Evolutionary conservation across 2,329 filamentous ascomycete genomes (phyloP).

Genomic region (Alternaria incomplexa): DNA sequence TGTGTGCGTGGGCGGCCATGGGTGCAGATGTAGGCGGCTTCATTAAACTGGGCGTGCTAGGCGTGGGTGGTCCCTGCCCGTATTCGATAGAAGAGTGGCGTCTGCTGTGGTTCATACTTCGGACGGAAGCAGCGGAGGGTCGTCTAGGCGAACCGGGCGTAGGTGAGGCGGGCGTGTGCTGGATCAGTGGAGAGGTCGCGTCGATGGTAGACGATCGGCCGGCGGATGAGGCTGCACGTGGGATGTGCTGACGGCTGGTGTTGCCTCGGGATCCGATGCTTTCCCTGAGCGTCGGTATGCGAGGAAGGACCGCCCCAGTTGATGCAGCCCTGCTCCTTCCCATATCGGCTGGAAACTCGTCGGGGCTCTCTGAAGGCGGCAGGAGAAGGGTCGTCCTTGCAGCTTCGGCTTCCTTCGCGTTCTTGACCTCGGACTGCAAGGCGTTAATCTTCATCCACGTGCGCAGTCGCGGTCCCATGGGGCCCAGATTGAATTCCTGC

Average conservation of each 20-base stretch:
- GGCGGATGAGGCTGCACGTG: conserved; percentile 42
- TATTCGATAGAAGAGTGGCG: conserved; percentile 88
- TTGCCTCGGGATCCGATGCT: conserved; percentile 35
- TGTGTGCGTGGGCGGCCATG: conserved; percentile 48
- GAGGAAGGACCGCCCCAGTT: conserved; percentile 47
- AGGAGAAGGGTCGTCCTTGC: conserved; percentile 44
- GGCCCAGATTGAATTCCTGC: conserved; percentile 92
- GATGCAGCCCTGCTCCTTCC: conserved; percentile 56
- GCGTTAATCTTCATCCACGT: conserved; percentile 97
- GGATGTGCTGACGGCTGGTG: conserved; percentile 33
- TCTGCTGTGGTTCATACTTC: conserved; percentile 81
- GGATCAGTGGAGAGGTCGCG: conserved; percentile 52
- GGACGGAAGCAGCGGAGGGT: conserved; percentile 81
- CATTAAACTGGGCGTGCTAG: conserved; percentile 21
- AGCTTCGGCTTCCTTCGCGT: conserved; percentile 53
- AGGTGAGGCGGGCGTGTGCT: conserved; percentile 51
- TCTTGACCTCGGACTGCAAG: conserved; percentile 83
- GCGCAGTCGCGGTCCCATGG: conserved; percentile 85
- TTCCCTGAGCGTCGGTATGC: conserved; percentile 47
- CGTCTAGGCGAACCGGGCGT: conserved; percentile 53
- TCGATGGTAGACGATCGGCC: conserved; percentile 41
- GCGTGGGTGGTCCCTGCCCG: conserved; percentile 47
- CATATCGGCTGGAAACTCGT: conserved; percentile 46
- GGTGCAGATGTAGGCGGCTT: conserved; percentile 26
- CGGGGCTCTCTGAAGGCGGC: conserved; percentile 35